Base-by-base conservation (phyloP, 2,329 filamentous ascomycete species). In the Penicillium brasilianum region DNA sequence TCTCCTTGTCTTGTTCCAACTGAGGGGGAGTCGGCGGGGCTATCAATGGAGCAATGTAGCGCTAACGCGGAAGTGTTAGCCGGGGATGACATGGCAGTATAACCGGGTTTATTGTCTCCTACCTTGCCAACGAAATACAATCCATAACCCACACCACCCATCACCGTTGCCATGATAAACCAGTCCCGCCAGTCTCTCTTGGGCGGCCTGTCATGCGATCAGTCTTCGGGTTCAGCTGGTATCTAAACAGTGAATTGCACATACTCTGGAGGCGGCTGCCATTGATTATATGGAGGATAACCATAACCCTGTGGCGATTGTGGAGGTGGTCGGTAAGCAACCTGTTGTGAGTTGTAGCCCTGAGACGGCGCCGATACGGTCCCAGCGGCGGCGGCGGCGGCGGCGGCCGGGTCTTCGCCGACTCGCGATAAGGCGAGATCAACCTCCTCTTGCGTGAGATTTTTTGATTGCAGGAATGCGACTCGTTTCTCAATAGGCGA, bases 111-210 rank as follows among this genome's bases (percentile, higher is more conserved):
- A 39, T n/a, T 22, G 7, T 18, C 6, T n/a, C 46, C 41, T 63
- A 92, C 90, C 86, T 96, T 96, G 62, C 93, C 91, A 16, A 97
- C 85, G 66, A 89, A 87, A 75, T 95, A 99, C 22, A 97, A 79
- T 0, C 93, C 94, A 72, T 97, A 98, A 41, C 92, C 86, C 20
- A 97, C 89, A 52, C 93, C 92, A 59, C 93, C 90, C 64, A 96
- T 90, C 13, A 98, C 91, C 0, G 95, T 99, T 8, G 95, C 95
- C 92, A 98, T 97, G 78, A 99, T 98, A 79, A 99, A 99, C 91
- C 93, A 98, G 75, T 99, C 95, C 63, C 96, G 87, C 95, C 95
- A 99, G 79, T 99, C 95, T 72, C 95, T 85, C 74, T 88, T 89
- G 3, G 93, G 93, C 2, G 88, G 79, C 63, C 79, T 81, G 48